Conservation (phyloP, 2,329 filamentous ascomycete genomes). For the Diaporthe amygdali region DNA sequence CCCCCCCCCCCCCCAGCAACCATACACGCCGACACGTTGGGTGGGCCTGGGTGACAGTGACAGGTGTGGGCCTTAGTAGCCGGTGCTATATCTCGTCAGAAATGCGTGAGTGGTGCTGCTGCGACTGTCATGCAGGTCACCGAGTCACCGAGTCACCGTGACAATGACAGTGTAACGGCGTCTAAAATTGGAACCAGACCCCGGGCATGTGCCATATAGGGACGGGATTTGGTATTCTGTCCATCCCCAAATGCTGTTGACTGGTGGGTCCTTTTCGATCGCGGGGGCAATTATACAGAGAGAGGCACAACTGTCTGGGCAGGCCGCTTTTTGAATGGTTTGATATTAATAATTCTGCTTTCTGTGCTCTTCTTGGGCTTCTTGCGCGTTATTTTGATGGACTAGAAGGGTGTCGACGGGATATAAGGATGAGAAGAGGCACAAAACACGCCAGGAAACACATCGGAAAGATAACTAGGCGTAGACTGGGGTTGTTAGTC, state of each 20-base stretch:
- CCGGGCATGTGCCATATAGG: no score
- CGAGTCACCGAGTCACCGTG: neutral
- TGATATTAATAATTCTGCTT: neutral
- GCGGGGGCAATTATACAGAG: neutral
- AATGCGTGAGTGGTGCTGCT: no score
- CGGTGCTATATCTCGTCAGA: no score
- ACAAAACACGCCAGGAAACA: neutral
- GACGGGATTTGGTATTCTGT: neutral
- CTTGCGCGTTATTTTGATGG: neutral
- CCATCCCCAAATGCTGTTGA: neutral
- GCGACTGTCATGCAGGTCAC: no score
- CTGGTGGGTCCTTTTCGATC: neutral
- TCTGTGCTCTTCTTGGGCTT: neutral
- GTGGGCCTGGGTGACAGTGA: no score
- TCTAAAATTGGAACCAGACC: neutral
- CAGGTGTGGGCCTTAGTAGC: no score
- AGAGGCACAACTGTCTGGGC: neutral
- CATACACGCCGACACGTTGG: no score
- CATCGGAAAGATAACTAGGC: neutral
- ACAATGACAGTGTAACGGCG: neutral
- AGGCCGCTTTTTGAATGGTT: neutral
- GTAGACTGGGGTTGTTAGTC: neutral
- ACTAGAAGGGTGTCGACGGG: neutral
- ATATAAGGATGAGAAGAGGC: neutral
- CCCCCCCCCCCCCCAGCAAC: no score